These are phyloP conservation scores for Cladophialophora immunda DNA, from an alignment of 2,329 filamentous ascomycete genomes.

Conservation along the genomic window DNA sequence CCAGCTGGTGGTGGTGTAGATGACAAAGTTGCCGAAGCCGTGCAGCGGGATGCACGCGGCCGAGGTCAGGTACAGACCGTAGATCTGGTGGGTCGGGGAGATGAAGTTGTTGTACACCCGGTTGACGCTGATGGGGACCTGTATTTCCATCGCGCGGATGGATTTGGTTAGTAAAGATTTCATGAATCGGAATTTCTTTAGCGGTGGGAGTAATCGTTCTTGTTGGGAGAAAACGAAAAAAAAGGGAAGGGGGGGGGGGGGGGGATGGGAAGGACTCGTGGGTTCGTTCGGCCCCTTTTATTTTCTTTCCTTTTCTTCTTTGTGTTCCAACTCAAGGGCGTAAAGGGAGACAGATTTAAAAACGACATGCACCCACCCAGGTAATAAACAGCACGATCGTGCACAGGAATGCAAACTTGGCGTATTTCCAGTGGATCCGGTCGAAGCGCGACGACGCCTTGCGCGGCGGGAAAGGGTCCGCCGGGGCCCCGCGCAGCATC, in stretches of 20 bases:
- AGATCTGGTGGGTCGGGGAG: conserved; percentile 31
- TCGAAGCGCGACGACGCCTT: conserved; percentile 30
- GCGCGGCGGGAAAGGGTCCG: conserved; percentile 11
- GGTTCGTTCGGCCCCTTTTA: not conserved
- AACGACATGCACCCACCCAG: conserved; percentile 28
- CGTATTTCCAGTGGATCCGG: conserved; percentile 33
- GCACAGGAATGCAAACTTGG: conserved; percentile 34
- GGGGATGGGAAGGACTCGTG: not conserved
- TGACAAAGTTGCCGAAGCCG: conserved; percentile 32
- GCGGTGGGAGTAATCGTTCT: too few species aligned
- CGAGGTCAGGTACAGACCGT: conserved; percentile 32
- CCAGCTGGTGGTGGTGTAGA: conserved; percentile 34
- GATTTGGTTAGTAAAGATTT: too few species aligned
- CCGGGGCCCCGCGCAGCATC: conserved; percentile 3
- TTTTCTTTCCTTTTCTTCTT: too few species aligned
- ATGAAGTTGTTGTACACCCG: conserved; percentile 36
- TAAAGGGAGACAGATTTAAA: too few species aligned
- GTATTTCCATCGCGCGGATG: too few species aligned
- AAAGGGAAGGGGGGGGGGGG: not conserved
- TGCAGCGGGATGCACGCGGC: conserved; percentile 32
- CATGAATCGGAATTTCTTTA: too few species aligned
- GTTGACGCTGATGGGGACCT: conserved; percentile 34
- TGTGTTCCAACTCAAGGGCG: too few species aligned
- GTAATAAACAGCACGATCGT: conserved; percentile 35
- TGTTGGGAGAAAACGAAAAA: too few species aligned